Conservation (phyloP, 2,329 filamentous ascomycete genomes). For the Sclerotinia borealis region DNA sequence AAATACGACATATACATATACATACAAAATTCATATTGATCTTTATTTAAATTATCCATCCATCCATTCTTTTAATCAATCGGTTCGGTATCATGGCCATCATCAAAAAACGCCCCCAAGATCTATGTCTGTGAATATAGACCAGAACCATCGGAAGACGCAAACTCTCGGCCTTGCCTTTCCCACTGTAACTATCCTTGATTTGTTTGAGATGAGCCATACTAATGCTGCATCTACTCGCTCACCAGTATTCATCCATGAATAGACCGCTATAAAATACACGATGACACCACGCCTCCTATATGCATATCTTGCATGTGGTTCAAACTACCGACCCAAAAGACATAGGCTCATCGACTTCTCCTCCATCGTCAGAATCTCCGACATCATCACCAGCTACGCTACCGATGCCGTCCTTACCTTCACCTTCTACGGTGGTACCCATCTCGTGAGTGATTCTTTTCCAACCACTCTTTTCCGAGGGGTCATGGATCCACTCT, state of each 20-base stretch:
- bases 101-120: background rate
- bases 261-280: background rate
- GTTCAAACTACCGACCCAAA: background rate
- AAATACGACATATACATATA: too few relatives aligned
- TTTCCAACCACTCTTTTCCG: constrained; percentile 55
- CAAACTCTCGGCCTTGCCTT: background rate
- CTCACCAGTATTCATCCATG: background rate
- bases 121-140: background rate
- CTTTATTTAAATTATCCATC: background rate
- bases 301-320: background rate
- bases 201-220: background rate
- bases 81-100: background rate
- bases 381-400: constrained; percentile 25
- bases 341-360: constrained; percentile 10
- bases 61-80: background rate
- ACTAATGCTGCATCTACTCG: background rate
- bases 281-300: background rate
- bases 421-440: constrained; percentile 48
- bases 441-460: constrained; percentile 56
- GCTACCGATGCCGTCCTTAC: constrained; percentile 31
- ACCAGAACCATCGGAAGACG: background rate
- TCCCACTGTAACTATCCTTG: background rate
- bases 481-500: constrained; percentile 60
- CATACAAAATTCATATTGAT: background rate
- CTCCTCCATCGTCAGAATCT: constrained; percentile 21